phyloP scores from a whole-genome alignment of 139 green algal genomes.

The Micromonas pusilla region DNA sequence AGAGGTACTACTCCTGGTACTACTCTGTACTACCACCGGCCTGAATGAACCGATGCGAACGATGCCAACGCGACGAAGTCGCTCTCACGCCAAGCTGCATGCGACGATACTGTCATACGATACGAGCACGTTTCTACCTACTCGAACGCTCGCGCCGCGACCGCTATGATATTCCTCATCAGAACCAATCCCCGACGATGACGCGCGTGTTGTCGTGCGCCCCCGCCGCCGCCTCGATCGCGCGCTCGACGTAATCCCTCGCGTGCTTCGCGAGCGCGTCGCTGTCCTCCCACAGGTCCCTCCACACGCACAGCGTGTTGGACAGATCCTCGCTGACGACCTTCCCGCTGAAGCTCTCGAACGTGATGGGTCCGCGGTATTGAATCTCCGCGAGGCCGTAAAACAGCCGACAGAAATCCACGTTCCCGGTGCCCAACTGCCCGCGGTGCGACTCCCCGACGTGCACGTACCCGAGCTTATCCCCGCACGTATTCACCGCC shows the following conservation, averaged over 20 bases:
- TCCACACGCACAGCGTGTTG: conserved; percentile 36
- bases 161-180: too few species aligned
- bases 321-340: conserved; percentile 32
- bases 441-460: conserved; percentile 37
- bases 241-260: conserved; percentile 8
- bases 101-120: too few species aligned
- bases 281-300: conserved; percentile 36
- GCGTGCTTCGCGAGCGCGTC: conserved; percentile 31
- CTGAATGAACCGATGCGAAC: too few species aligned
- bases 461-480: conserved; percentile 38
- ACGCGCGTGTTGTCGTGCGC: not conserved
- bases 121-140: too few species aligned
- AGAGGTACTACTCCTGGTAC: too few species aligned
- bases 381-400: conserved; percentile 3
- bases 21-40: too few species aligned
- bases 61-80: too few species aligned
- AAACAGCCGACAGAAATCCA: conserved; percentile 25
- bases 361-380: conserved; percentile 35
- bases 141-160: too few species aligned
- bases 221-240: too few species aligned
- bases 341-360: conserved; percentile 36
- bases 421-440: conserved; percentile 20
- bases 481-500: conserved; percentile 25
- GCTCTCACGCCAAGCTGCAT: too few species aligned
- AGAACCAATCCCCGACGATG: not conserved